Percentiles rank a stretch among this genome's conserved stretches.
Conservation (phyloP, 768 basidiomycete species). For the Termitomyces sp. region DNA sequence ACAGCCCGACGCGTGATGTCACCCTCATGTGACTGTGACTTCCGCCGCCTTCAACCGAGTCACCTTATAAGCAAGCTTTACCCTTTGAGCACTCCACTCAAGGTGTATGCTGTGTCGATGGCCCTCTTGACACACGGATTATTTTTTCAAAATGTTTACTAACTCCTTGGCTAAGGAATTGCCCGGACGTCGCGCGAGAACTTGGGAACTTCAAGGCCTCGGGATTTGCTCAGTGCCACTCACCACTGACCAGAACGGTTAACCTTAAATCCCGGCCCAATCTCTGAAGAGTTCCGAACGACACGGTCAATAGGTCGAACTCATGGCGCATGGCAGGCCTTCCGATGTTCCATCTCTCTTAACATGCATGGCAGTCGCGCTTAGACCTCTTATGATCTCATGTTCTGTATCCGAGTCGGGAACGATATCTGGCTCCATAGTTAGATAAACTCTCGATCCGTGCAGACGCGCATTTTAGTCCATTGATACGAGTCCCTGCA, state of each 20-base stretch:
- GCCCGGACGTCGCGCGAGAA: neutral
- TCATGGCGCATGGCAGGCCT: neutral
- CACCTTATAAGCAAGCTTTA: no score
- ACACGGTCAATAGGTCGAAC: neutral
- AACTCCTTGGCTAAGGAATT: neutral
- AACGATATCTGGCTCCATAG: no score
- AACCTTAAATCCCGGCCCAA: neutral
- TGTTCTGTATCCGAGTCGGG: neutral
- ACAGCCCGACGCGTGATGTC: slow-evolving; percentile 21
- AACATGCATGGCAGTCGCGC: neutral
- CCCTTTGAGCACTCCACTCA: no score
- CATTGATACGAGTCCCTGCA: neutral
- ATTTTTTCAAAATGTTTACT: neutral
- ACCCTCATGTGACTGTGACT: slow-evolving; percentile 13
- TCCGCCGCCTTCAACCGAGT: no score
- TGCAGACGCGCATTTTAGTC: neutral
- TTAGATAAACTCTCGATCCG: neutral
- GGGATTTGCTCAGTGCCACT: neutral
- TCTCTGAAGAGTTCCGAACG: neutral
- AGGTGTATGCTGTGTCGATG: neutral
- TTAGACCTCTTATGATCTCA: neutral
- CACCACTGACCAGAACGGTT: neutral
- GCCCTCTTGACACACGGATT: neutral
- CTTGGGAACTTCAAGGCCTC: neutral
- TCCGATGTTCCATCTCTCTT: neutral